phyloP scores from a whole-genome alignment of 2,329 filamentous ascomycete genomes.

The Blastomyces parvus region DNA sequence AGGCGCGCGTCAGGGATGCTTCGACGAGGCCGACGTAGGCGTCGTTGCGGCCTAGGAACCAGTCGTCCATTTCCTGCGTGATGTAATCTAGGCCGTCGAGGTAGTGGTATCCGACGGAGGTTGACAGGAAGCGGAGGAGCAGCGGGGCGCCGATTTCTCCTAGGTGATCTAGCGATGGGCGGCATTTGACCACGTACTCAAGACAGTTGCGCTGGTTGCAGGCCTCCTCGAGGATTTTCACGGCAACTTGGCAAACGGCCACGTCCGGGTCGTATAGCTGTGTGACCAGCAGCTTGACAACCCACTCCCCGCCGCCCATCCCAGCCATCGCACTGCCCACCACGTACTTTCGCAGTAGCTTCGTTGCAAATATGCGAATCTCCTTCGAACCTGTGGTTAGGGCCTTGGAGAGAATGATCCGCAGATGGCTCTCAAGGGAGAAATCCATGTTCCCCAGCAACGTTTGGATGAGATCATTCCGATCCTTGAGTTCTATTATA shows the following conservation, averaged over 20 bases:
- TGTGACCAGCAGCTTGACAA: conserved; percentile 91
- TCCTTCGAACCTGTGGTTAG: conserved; percentile 84
- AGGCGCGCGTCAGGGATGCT: conserved; percentile 82
- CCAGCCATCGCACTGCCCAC: conserved; percentile 42
- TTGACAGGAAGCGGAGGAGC: conserved; percentile 83
- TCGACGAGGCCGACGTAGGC: conserved; percentile 92
- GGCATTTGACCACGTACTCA: conserved; percentile 93
- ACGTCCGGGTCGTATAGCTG: conserved; percentile 96
- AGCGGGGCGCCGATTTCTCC: conserved; percentile 94
- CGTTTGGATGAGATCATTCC: conserved; percentile 82
- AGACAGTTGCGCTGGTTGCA: conserved; percentile 86
- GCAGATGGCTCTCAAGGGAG: conserved; percentile 73
- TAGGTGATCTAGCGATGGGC: conserved; percentile 85
- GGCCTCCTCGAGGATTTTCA: conserved; percentile 94
- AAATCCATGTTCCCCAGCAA: conserved; percentile 91
- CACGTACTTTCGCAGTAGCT: conserved; percentile 77
- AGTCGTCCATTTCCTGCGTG: conserved; percentile 99
- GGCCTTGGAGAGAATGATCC: conserved; percentile 86
- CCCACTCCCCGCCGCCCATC: conserved; percentile 71
- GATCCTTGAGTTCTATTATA: conserved; percentile 82
- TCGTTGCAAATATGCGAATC: conserved; percentile 83
- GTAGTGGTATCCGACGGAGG: conserved; percentile 95
- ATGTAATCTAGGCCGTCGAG: conserved; percentile 96
- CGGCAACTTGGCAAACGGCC: conserved; percentile 88
- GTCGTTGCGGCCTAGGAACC: conserved; percentile 95